Evolutionary conservation across 2,329 filamentous ascomycete genomes (phyloP), one percentile per base, ranked within the genome.

Genomic region (Penicillium digitatum): DNA sequence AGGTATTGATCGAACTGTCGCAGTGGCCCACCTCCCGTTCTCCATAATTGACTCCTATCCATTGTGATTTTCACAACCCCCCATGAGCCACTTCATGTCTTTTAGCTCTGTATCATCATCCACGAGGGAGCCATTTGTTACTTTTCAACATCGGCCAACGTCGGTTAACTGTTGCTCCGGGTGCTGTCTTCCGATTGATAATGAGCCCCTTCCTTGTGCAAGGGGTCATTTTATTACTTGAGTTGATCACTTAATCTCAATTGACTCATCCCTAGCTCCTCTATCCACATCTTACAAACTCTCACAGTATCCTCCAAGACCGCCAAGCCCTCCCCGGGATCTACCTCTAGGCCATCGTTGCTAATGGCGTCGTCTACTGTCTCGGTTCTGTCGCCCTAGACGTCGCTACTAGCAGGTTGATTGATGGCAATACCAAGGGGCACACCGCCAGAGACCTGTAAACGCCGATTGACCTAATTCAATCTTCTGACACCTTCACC

Each of bases 361-460:
- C 79, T 69, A 83, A 85, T 65, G 85, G 84, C 63, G 81, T 86
- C 69, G 82, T 89, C n/a, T 89, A 87, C 75, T 87, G 85, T 75
- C 87, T 84, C 1, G 87, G 86, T 24, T 79, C 78, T 58, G 77
- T 88, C 31, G 82, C 81, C 14, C 74, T 83, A 63, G 79, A 86
- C 61, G 79, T 83, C 0, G 69, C 67, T n/a, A 84, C 82, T 0
- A 75, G 72, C 20, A 74, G 80, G 52, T 53, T 87, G 2, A 77
- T 84, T 8, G 78, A 83, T 11, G 85, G 84, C 4, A 78, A 79
- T 49, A 74, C 87, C 51, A 78, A 78, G 58, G 82, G 81, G 52
- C 72, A 79, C 34, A 79, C 79, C 52, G 82, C 84, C 72, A 52
- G 73, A 51, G 18, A 42, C 8, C 29, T 24, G 10, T 14, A 26